A percentile compares a stretch with the other conserved stretches of the same genome.
phyloP scores from a whole-genome alignment of 1,139 yeast genomes.

The Hemisphaericaspora xylanilytica region DNA sequence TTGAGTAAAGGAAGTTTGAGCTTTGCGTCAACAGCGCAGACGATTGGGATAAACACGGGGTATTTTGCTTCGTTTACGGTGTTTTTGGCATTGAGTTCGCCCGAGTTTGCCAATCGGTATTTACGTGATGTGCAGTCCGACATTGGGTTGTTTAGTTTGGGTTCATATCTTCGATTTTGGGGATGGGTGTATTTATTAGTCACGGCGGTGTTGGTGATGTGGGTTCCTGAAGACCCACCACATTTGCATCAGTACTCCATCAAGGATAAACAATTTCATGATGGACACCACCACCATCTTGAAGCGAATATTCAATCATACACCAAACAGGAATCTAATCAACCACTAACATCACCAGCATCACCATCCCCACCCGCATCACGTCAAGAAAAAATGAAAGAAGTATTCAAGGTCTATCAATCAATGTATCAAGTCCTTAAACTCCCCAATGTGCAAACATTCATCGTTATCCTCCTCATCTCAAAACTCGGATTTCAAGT shows the following conservation, averaged over 20 bases:
- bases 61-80: conserved; percentile 90
- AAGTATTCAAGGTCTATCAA: conserved; percentile 53
- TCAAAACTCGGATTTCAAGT: conserved; percentile 94
- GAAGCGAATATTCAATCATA: too few species aligned
- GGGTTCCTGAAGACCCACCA: conserved; percentile 66
- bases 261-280: neutral
- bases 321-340: too few species aligned
- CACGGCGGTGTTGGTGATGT: conserved; percentile 54
- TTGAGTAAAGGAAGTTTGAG: conserved; percentile 75
- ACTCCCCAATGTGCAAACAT: conserved; percentile 71
- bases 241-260: conserved; percentile 39
- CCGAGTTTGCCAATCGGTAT: conserved; percentile 88
- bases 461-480: conserved; percentile 70
- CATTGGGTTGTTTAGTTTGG: conserved; percentile 66
- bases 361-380: too few species aligned
- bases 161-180: conserved; percentile 74
- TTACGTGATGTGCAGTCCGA: conserved; percentile 60
- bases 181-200: conserved; percentile 70
- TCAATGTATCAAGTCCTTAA: conserved; percentile 77
- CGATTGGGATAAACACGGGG: conserved; percentile 91
- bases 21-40: conserved; percentile 97
- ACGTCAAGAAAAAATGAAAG: conserved; percentile 23
- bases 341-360: too few species aligned
- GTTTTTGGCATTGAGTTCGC: conserved; percentile 84
- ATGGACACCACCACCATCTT: too few species aligned